A percentile compares a stretch with the other conserved stretches of the same genome.
These are phyloP conservation scores for Diospyros kaki DNA, from an alignment of 148 eudicot species.

Conservation along the genomic window DNA sequence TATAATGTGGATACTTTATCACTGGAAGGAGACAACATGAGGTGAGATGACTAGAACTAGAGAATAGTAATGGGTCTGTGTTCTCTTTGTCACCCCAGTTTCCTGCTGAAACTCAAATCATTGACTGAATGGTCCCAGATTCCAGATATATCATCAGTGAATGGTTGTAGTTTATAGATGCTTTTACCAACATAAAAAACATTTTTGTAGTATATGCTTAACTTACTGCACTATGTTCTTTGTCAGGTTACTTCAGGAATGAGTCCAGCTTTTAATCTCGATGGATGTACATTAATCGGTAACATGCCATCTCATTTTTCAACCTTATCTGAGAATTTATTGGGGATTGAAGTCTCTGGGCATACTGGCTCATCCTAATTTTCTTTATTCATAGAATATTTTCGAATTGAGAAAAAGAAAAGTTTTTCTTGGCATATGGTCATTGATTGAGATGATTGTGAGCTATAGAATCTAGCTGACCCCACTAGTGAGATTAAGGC, in stretches of 20 bases:
- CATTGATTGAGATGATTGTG: too few relatives aligned
- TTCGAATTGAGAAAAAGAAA: background rate
- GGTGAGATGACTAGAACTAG: background rate
- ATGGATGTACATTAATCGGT: conserved; percentile 98
- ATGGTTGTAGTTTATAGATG: background rate
- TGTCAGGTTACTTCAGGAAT: conserved; percentile 92
- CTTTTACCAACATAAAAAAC: background rate
- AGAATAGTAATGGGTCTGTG: background rate
- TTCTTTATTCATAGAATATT: background rate
- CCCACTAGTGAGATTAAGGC: too few relatives aligned
- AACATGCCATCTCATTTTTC: conserved; percentile 12
- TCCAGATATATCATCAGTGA: background rate
- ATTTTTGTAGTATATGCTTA: background rate
- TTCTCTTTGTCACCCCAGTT: background rate
- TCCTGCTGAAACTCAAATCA: background rate
- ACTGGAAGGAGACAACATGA: background rate
- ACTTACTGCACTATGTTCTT: background rate
- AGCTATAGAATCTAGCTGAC: too few relatives aligned
- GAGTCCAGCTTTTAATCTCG: conserved; percentile 89
- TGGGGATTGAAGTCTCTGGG: background rate
- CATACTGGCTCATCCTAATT: background rate
- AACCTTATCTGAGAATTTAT: background rate
- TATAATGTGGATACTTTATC: background rate
- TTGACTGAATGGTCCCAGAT: too few relatives aligned
- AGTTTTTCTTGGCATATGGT: background rate